These are phyloP conservation scores for Peronospora farinosa DNA, from an alignment of 352 stramenopile genomes.

Conservation along the genomic window DNA sequence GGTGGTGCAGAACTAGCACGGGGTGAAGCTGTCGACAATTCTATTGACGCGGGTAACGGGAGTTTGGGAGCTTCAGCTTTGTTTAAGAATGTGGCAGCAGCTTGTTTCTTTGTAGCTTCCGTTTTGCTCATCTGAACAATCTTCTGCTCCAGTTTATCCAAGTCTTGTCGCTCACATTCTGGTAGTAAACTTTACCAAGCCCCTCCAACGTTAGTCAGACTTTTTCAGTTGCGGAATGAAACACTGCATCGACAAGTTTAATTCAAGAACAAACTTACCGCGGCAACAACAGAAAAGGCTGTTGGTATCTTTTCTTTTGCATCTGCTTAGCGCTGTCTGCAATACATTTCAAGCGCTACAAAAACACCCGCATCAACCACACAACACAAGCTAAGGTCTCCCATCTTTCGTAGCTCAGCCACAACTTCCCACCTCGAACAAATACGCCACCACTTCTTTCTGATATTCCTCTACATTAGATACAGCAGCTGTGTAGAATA, in stretches of 20 bases:
- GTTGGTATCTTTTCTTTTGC: constrained; percentile 61
- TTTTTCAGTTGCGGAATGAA: not conserved
- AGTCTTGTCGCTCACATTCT: constrained; percentile 43
- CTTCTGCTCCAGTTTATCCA: constrained; percentile 48
- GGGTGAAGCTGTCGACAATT: constrained; percentile 5
- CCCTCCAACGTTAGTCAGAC: not conserved
- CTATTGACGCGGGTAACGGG: constrained; percentile 8
- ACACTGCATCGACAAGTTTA: no score
- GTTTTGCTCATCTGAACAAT: constrained; percentile 25
- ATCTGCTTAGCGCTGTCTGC: constrained; percentile 58
- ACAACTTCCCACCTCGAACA: constrained; percentile 42
- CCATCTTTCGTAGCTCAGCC: not conserved
- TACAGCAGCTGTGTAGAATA: constrained; percentile 15
- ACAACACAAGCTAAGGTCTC: not conserved
- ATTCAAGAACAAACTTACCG: constrained; percentile 19
- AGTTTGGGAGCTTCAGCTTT: constrained; percentile 1
- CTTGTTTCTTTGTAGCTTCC: constrained; percentile 23
- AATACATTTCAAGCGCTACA: constrained; percentile 58
- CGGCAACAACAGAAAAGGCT: constrained; percentile 60
- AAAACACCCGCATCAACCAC: not conserved
- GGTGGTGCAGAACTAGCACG: constrained; percentile 4
- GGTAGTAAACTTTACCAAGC: constrained; percentile 41
- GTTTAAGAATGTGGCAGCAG: constrained; percentile 3
- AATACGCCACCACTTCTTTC: constrained; percentile 65
- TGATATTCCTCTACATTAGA: constrained; percentile 40